Conservation (phyloP, 805 yeast species). For the Wickerhamomyces sydowiorum region DNA sequence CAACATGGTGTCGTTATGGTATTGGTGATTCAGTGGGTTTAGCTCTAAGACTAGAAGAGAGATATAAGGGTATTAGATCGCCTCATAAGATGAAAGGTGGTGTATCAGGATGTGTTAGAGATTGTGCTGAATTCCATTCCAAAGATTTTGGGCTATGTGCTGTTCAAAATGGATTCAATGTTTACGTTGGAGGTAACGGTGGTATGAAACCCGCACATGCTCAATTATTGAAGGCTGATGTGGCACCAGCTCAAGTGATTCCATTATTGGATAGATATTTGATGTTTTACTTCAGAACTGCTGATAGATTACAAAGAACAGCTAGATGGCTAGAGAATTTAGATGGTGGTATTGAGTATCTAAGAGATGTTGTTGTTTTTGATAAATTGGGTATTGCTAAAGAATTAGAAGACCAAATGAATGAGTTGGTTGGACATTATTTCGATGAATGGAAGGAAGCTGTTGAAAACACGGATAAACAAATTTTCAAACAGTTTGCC, state of each 20-base stretch:
- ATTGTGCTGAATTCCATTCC: constrained; percentile 33
- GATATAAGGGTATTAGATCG: constrained; percentile 31
- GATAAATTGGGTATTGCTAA: constrained; percentile 31
- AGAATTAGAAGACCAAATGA: constrained; percentile 30
- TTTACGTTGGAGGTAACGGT: constrained; percentile 34
- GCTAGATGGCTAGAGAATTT: constrained; percentile 32
- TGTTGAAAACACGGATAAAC: constrained; percentile 14
- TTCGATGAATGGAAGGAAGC: constrained; percentile 32
- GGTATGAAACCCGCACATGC: constrained; percentile 37
- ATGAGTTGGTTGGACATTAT: constrained; percentile 26
- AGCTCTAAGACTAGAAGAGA: constrained; percentile 30
- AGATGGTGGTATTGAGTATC: constrained; percentile 31
- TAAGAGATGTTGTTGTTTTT: constrained; percentile 27
- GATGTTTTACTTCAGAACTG: constrained; percentile 33
- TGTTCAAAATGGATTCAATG: constrained; percentile 30
- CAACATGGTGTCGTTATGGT: constrained; percentile 34
- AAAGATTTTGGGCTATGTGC: constrained; percentile 34
- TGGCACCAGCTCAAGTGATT: constrained; percentile 30
- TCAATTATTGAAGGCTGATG: constrained; percentile 26
- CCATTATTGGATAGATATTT: constrained; percentile 30
- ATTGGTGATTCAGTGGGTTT: constrained; percentile 35
- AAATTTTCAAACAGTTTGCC: constrained; percentile 26
- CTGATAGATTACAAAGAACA: constrained; percentile 31
- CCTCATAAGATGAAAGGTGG: constrained; percentile 35
- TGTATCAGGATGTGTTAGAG: constrained; percentile 33